Evolutionary conservation across 768 basidiomycete genomes (phyloP).

Genomic region (Amanita pseudoporphyria): DNA sequence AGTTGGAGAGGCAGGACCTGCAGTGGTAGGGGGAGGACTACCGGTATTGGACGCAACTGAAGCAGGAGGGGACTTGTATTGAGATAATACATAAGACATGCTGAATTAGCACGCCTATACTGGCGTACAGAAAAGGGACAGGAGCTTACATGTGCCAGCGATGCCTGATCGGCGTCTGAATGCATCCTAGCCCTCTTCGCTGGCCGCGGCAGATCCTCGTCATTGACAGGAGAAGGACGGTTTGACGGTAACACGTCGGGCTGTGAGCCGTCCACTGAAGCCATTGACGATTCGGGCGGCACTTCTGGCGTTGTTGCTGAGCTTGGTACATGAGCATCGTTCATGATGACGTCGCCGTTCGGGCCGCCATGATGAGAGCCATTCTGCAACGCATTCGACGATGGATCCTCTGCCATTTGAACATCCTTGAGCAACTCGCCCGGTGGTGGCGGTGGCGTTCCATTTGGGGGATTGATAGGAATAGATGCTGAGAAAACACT

Average conservation of each 20-base stretch:
- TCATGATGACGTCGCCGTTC: conserved; percentile 32
- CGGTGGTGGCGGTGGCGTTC: conserved; percentile 33
- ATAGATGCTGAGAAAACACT: conserved; percentile 27
- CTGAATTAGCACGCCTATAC: conserved; percentile 44
- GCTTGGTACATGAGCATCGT: conserved; percentile 27
- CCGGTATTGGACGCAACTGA: conserved; percentile 33
- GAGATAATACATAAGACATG: conserved; percentile 19
- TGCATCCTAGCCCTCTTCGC: conserved; percentile 72
- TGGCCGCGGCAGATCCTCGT: conserved; percentile 63
- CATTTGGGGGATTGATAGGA: conserved; percentile 32
- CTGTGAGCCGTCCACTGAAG: conserved; percentile 18
- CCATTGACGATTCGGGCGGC: conserved; percentile 30
- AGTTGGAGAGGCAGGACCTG: conserved; percentile 13
- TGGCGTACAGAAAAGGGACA: conserved; percentile 36
- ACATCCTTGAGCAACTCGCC: conserved; percentile 42
- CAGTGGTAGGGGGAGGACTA: conserved; percentile 22
- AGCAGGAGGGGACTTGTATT: conserved; percentile 60
- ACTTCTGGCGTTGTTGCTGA: conserved; percentile 30
- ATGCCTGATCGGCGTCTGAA: conserved; percentile 70
- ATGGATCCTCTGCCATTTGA: conserved; percentile 39
- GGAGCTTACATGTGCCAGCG: conserved; percentile 58
- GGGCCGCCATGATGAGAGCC: conserved; percentile 15
- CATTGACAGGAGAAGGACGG: conserved; percentile 33
- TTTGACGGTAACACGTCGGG: conserved; percentile 12
- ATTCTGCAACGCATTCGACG: conserved; percentile 20